A percentile compares a stretch with the other conserved stretches of the same genome.
Evolutionary conservation across 2,329 filamentous ascomycete species (phyloP).

Genomic region (Tolypocladium ophioglossoides): DNA sequence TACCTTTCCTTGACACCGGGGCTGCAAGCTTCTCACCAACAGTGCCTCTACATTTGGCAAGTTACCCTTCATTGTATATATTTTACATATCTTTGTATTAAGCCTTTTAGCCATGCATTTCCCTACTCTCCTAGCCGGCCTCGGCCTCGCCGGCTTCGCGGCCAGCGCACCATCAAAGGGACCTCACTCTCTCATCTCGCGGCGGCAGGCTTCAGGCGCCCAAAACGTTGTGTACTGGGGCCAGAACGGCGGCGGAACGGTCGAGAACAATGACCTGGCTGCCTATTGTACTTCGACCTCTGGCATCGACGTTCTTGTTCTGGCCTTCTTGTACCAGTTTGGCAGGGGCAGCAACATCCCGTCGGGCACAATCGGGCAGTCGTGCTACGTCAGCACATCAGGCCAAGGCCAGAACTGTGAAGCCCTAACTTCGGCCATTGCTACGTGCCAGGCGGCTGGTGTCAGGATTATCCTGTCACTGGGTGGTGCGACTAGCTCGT

Average conservation of each 20-base stretch:
- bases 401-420: conserved; percentile 19
- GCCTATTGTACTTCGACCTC: conserved; percentile 25
- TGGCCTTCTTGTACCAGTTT: conserved; percentile 30
- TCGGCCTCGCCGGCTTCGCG: neutral
- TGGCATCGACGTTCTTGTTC: conserved; percentile 31
- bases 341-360: conserved; percentile 23
- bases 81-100: neutral
- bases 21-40: neutral
- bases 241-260: conserved; percentile 14
- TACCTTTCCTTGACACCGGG: too few species aligned
- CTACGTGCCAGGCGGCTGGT: conserved; percentile 10
- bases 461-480: conserved; percentile 10
- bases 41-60: neutral
- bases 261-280: conserved; percentile 25
- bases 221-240: conserved; percentile 22
- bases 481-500: conserved; percentile 8
- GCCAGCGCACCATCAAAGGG: neutral
- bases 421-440: conserved; percentile 7
- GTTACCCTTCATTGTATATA: neutral
- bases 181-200: neutral
- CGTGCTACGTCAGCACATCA: conserved; percentile 22
- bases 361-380: conserved; percentile 27
- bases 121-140: neutral
- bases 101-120: neutral
- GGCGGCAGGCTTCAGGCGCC: neutral